Percentiles rank a stretch among this genome's conserved stretches.
These are phyloP conservation scores for Neostapfia colusana DNA, from an alignment of 176 grass and related monocot species.

Conservation along the genomic window DNA sequence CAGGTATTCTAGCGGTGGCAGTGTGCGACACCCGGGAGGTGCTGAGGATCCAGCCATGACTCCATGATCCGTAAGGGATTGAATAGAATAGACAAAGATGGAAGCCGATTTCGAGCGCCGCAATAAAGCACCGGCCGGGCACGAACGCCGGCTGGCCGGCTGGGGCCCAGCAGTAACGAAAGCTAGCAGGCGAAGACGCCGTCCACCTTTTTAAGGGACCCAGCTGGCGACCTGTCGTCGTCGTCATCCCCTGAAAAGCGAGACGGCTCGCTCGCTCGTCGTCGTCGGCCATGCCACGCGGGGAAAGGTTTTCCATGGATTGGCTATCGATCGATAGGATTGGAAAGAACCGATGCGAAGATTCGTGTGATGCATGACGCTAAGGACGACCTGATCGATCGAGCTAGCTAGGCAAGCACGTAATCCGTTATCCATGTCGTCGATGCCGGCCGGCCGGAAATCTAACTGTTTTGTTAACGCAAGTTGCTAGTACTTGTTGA, in stretches of 20 bases:
- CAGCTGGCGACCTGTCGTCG: not conserved
- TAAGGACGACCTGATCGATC: not conserved
- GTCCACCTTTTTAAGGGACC: constrained; percentile 32
- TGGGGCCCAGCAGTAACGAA: not conserved
- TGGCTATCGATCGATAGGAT: not conserved
- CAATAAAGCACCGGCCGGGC: not conserved
- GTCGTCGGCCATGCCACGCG: too few species aligned
- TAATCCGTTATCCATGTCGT: too few species aligned
- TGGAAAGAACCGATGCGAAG: constrained; percentile 43
- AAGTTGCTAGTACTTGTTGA: not conserved
- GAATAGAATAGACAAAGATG: constrained; percentile 21
- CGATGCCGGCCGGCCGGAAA: not conserved
- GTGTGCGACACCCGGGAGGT: constrained; percentile 41
- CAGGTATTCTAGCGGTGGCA: constrained; percentile 11
- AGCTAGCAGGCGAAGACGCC: not conserved
- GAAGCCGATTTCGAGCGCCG: not conserved
- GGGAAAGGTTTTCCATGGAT: not conserved
- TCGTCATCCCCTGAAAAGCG: not conserved
- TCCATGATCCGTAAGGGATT: too few species aligned
- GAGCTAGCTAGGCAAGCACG: not conserved
- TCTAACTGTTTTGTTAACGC: not conserved
- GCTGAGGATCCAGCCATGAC: constrained; percentile 16
- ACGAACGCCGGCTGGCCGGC: not conserved
- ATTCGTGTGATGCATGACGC: constrained; percentile 4
- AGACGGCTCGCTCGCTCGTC: not conserved